Conservation (phyloP, 345 rosid genomes). For the Pistacia vera region DNA sequence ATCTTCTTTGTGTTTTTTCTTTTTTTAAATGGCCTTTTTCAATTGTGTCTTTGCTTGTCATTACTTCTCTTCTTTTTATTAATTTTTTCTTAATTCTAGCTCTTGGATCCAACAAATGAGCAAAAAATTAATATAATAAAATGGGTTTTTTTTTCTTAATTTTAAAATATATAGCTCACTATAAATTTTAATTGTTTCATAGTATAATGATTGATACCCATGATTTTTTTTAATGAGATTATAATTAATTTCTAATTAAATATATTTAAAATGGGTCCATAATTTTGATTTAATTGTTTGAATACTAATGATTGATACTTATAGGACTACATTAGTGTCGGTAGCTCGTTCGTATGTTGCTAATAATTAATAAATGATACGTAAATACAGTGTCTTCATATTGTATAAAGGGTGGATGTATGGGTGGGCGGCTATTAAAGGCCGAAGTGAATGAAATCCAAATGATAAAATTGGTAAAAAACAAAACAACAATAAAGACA, state of each 20-base stretch:
- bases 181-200: no score
- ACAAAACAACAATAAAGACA: neutral
- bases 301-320: neutral
- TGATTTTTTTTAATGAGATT: no score
- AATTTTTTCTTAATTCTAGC: neutral
- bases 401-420: neutral
- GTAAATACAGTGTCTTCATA: no score
- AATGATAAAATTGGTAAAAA: neutral
- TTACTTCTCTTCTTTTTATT: neutral
- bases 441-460: neutral
- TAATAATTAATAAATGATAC: neutral
- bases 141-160: no score
- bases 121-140: no score
- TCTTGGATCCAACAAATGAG: no score
- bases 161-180: no score
- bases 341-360: neutral
- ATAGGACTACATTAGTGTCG: neutral
- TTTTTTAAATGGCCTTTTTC: neutral
- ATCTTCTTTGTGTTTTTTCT: neutral
- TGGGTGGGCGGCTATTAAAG: neutral
- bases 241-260: no score
- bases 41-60: constrained; percentile 1
- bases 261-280: no score
- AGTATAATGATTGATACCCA: no score
- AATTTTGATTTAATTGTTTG: no score